Base-by-base conservation (phyloP, 2,329 filamentous ascomycete genomes). In the Polytolypa hystricis region DNA sequence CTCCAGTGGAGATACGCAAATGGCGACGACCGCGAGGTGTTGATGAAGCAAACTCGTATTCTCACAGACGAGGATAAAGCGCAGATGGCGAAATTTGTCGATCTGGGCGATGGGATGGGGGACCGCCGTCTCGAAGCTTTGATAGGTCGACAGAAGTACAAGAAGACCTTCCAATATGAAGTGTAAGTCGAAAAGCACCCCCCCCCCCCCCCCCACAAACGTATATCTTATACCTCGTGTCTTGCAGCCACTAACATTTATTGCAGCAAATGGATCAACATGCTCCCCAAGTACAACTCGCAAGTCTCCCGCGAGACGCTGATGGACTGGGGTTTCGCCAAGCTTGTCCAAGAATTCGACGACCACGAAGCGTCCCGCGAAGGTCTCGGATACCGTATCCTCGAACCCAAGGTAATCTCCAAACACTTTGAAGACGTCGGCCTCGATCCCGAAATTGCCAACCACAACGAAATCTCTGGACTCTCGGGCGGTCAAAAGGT, bases 151-250 rank as follows among this genome's bases (percentile, higher is more conserved):
- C 87, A 95, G 59, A 98, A 98, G 70, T 95, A 77, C 69, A 96
- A 98, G 79, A 98, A 98, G 77, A 83, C 81, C 27, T 95, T 93
- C 75, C 87, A 95, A 70, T 96, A 96, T 57, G 89, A 96, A 69
- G 77, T 95, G 74, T 80, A 72, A 69, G 74, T 65, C 11, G 7
- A 7, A 25, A 25, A 7, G n/a, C n/a, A 7, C 21, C 21, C 21
- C 7, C n/a, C n/a, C n/a, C n/a, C n/a, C n/a, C n/a, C n/a, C 14
- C 30, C 30, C 9, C 23, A 9, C 3, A 14, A 28, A 9, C 7
- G 3, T 16, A 10, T 16, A 27, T n/a, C 5, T 27, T 5, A 6
- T 12, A 4, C 15, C 23, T 5, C n/a, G 7, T 7, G 26, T 2
- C 16, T 17, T 20, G 6, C 15, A 11, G 10, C 9, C 28, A 21